Evolutionary conservation across 352 stramenopile genomes (phyloP).

Genomic region (Globisporangium perplexum): DNA sequence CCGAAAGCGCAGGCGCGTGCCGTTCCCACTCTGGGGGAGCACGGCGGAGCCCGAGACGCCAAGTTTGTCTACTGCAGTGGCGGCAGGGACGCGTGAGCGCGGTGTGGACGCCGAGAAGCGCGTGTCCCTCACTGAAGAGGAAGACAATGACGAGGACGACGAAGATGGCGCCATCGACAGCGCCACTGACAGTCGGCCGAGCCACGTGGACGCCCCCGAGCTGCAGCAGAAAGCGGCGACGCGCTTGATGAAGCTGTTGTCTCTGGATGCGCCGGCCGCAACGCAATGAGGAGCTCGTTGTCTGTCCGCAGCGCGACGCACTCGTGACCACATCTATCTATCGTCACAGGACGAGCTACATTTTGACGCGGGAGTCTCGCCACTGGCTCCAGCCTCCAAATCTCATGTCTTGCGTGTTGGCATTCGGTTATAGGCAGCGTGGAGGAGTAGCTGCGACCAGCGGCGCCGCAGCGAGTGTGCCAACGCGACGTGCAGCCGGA

Average conservation of each 20-base stretch:
- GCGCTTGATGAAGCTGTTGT: conserved; percentile 55
- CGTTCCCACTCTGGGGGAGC: conserved; percentile 29
- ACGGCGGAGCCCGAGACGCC: conserved; percentile 9
- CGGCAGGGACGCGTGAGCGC: neutral
- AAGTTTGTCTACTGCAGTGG: neutral
- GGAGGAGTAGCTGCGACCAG: neutral
- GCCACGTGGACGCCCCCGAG: neutral
- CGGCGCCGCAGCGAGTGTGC: neutral
- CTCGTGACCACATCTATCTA: neutral
- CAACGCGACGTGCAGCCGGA: too few relatives aligned
- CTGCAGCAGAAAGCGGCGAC: conserved; percentile 18
- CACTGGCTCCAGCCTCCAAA: neutral
- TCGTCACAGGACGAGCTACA: too few relatives aligned
- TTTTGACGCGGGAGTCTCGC: too few relatives aligned
- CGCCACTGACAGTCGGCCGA: neutral
- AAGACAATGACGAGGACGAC: conserved; percentile 28
- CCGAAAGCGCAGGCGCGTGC: conserved; percentile 51
- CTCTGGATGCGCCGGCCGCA: conserved; percentile 12
- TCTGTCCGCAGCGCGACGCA: neutral
- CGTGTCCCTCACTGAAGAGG: conserved; percentile 15
- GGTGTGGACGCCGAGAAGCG: conserved; percentile 14
- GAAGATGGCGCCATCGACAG: conserved; percentile 23
- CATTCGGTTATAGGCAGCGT: neutral
- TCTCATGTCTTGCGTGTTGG: neutral
- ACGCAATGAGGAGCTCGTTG: neutral